Base-by-base conservation (phyloP, 768 basidiomycete species). In the Lyophyllum semitale region DNA sequence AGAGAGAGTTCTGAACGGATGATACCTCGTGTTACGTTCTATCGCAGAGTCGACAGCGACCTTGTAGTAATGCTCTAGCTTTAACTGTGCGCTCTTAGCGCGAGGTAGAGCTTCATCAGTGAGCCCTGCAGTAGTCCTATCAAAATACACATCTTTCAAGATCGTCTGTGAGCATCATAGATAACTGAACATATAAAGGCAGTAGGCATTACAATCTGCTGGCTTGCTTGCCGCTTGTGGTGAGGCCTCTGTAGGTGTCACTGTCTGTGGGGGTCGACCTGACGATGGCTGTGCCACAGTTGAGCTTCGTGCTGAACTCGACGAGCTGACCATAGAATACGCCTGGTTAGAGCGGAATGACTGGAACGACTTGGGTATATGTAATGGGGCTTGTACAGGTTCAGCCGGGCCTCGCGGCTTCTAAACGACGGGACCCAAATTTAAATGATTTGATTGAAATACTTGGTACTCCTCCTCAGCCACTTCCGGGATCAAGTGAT, bases 21-120 rank as follows among this genome's bases (percentile, higher is more conserved):
- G 68, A 57, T 72, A 95, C 95, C 96, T 84, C 50, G 87, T 83
- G 68, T 98, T 98, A 49, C 97, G 79, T 66, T 95, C 95, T 43
- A 99, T 92, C 12, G 96, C 96, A 42, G 90, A 84, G 69, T 98
- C 95, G 38, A 99, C 97, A 1, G 93, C 93, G 37, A 97, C 88
- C 71, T 98, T 97, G 75, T 98, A 99, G 68, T 88, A 97, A 68
- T 95, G 88, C 73, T 98, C 97, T 49, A 98, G 81, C 73, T 96
- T 97, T 73, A 98, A 78, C 71, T 97, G 95, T 2, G 95, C 95
- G 37, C 84, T 84, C 70, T 94, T 95, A 13, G 93, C 91, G 60
- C 88, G 88, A 41, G 93, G 87, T 59, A 88, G 70, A 15, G 91
- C 87, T 57, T 89, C 85, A 51, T 92, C 88, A 6, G 91, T 89